A percentile compares a stretch with the other conserved stretches of the same genome.
These are phyloP conservation scores for Obba rivulosa DNA, from an alignment of 768 basidiomycete species.

Conservation along the genomic window DNA sequence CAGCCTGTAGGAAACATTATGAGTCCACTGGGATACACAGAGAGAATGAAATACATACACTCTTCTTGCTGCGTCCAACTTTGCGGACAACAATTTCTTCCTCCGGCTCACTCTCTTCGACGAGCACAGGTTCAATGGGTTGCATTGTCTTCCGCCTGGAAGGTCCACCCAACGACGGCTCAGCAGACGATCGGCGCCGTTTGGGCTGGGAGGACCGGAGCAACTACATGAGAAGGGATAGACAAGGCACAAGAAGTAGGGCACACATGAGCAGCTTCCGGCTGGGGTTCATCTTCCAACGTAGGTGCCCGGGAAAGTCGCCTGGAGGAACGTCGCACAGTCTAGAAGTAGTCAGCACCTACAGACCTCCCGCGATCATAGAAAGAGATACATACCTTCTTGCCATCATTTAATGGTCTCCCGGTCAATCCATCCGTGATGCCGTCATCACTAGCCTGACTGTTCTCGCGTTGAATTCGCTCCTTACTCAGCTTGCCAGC, in stretches of 20 bases:
- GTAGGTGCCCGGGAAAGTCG: conserved; percentile 54
- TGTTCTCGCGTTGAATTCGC: conserved; percentile 58
- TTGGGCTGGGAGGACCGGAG: conserved; percentile 49
- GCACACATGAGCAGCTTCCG: conserved; percentile 41
- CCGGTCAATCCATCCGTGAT: conserved; percentile 83
- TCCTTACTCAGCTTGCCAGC: conserved; percentile 56
- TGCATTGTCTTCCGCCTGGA: conserved; percentile 28
- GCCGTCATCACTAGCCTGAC: conserved; percentile 74
- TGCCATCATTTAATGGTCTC: conserved; percentile 45
- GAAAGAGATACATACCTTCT: conserved; percentile 33
- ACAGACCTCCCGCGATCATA: conserved; percentile 2
- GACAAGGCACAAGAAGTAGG: not conserved
- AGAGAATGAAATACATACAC: conserved; percentile 30
- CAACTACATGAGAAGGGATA: conserved; percentile 7
- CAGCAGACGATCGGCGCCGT: conserved; percentile 73
- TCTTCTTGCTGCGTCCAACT: conserved; percentile 55
- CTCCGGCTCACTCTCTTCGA: conserved; percentile 77
- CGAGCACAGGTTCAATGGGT: conserved; percentile 38
- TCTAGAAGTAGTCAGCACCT: conserved; percentile 20
- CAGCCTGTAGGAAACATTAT: conserved; percentile 27
- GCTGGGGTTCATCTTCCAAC: conserved; percentile 34
- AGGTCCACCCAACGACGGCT: conserved; percentile 56
- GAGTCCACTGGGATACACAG: conserved; percentile 4
- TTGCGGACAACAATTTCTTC: conserved; percentile 58
- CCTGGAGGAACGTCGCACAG: conserved; percentile 52